phyloP scores from a whole-genome alignment of 208 protist genomes.

The Leishmania guyanensis region DNA sequence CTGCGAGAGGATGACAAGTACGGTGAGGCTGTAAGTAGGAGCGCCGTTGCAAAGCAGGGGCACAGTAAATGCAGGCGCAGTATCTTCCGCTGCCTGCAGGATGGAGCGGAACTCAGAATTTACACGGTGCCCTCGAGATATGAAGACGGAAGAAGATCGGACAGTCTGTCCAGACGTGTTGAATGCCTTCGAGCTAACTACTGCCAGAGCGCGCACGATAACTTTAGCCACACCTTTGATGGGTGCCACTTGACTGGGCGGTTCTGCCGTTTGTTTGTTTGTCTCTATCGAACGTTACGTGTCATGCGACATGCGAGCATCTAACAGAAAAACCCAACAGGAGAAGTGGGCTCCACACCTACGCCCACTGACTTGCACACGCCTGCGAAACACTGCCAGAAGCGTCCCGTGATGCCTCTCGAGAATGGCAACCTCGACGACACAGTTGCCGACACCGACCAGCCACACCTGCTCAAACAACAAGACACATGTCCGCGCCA shows the following conservation, averaged over 20 bases:
- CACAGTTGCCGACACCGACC: background rate
- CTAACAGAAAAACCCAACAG: background rate
- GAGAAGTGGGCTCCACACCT: background rate
- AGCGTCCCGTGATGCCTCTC: background rate
- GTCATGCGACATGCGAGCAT: background rate
- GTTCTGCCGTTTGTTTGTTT: background rate
- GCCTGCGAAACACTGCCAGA: background rate
- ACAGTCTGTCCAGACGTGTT: background rate
- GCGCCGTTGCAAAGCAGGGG: background rate
- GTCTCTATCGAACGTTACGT: background rate
- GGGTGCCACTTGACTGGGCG: background rate
- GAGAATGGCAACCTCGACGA: background rate
- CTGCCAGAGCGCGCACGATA: background rate
- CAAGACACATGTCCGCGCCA: background rate
- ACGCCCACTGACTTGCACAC: background rate
- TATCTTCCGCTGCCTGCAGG: background rate
- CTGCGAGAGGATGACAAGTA: no score
- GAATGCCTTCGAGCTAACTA: background rate
- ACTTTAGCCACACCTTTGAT: background rate
- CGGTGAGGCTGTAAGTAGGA: background rate
- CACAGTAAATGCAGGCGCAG: background rate
- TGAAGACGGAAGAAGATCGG: background rate
- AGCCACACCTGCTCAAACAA: background rate
- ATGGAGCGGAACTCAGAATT: background rate
- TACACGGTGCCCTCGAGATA: background rate